Base-by-base conservation (phyloP, 2,329 filamentous ascomycete species). In the Aspergillus ibericus region DNA sequence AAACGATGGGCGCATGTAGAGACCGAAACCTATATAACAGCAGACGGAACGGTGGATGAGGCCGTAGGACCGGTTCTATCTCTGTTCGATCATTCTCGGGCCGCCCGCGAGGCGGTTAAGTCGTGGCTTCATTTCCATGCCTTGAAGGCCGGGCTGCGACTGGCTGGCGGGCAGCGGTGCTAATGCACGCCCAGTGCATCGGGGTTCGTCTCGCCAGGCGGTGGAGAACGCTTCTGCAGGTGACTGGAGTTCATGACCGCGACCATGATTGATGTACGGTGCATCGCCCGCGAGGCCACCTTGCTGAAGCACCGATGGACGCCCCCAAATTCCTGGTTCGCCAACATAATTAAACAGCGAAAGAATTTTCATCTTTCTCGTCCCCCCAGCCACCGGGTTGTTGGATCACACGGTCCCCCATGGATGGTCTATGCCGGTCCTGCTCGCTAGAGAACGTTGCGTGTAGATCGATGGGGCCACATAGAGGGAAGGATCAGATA, bases 171-270 rank as follows among this genome's bases (percentile, higher is more conserved):
- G 57, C 56, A 49, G 47, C 48, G 50, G 22, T 40, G 57, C 63
- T 66, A 64, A 66, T 66, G 65, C 65, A 66, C 27, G 63, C 58
- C 62, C 59, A 62, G 59, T 55, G 60, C 62, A 51, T 59, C 51
- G 51, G 56, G 59, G 59, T 63, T 63, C 56, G 56, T 25, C 59
- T 48, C 36, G 40, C 27, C 49, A 55, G 53, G 44, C 38, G 47
- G 62, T 64, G 63, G 60, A 61, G 62, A 57, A 59, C 57, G 52
- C 56, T 62, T 56, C 59, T 67, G 63, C 61, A 61, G 47, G 59
- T 59, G 61, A 59, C 59, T 61, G 63, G 62, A 60, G 56, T 59
- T 59, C 36, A 56, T 56, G 44, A 54, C 59, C 56, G n/a, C n/a
- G 40, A 22, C 32, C 50, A 27, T 40, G 50, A 25, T 53, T 16